Percentiles rank a stretch among this genome's conserved stretches.
phyloP scores from a whole-genome alignment of 768 basidiomycete species.

The Paxillus ammoniavirescens region DNA sequence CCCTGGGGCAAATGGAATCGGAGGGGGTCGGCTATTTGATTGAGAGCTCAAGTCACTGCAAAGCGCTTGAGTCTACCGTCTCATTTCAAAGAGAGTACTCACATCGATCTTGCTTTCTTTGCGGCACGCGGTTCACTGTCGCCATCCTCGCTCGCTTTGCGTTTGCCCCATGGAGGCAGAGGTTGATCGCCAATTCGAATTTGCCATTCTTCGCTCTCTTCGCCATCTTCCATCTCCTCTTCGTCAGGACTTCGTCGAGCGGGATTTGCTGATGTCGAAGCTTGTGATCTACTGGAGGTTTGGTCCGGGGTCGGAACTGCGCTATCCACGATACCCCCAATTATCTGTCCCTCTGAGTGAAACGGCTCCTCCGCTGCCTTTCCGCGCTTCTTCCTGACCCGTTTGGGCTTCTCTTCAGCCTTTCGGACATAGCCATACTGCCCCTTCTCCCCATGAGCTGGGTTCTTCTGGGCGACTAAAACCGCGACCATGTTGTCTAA shows the following conservation, averaged over 20 bases:
- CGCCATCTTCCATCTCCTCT: constrained; percentile 65
- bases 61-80: constrained; percentile 1
- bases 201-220: constrained; percentile 62
- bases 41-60: constrained; percentile 3
- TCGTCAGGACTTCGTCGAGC: constrained; percentile 49
- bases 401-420: constrained; percentile 66
- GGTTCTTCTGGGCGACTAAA: constrained; percentile 71
- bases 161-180: constrained; percentile 70
- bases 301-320: constrained; percentile 24
- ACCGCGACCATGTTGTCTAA: constrained; percentile 62
- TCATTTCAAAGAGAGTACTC: constrained; percentile 14
- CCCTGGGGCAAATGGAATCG: constrained; percentile 3
- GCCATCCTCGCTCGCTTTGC: constrained; percentile 43
- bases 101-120: constrained; percentile 49
- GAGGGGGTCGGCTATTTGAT: neutral
- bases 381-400: constrained; percentile 46
- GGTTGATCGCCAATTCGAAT: constrained; percentile 61
- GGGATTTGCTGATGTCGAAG: constrained; percentile 19
- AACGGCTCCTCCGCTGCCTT: constrained; percentile 30
- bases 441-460: constrained; percentile 69
- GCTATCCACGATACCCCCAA: constrained; percentile 5
- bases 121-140: constrained; percentile 23
- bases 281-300: constrained; percentile 24
- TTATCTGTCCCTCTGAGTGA: constrained; percentile 17
- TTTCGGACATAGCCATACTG: constrained; percentile 82